Conservation (phyloP, 306 rosid species). For the Hylodesmum podocarpum region DNA sequence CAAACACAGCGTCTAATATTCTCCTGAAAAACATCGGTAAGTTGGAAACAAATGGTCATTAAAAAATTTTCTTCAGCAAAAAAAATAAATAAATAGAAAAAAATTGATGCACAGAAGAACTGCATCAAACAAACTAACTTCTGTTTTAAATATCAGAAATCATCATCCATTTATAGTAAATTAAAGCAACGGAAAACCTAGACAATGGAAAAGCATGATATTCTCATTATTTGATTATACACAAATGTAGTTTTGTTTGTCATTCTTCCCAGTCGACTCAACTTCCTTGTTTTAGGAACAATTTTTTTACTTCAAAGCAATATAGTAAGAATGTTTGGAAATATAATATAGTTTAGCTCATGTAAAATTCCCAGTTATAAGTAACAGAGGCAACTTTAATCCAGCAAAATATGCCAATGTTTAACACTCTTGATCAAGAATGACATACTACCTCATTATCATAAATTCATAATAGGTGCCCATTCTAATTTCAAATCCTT, state of each 20-base stretch:
- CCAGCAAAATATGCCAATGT: neutral
- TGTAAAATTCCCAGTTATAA: neutral
- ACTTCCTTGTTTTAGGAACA: slow-evolving; percentile 3
- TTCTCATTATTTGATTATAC: neutral
- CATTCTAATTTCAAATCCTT: neutral
- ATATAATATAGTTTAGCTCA: neutral
- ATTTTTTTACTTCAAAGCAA: neutral
- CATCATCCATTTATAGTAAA: neutral
- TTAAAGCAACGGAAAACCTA: neutral
- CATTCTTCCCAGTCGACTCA: neutral
- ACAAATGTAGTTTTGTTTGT: neutral
- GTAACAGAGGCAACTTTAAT: neutral
- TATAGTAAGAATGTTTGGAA: neutral
- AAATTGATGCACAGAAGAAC: neutral
- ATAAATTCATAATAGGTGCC: neutral
- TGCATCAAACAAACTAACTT: neutral
- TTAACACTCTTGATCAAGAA: neutral
- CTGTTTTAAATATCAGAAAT: neutral
- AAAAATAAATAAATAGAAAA: neutral
- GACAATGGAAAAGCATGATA: neutral
- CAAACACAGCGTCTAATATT: slow-evolving; percentile 92
- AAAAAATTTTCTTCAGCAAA: neutral
- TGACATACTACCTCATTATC: neutral
- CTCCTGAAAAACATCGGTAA: slow-evolving; percentile 56
- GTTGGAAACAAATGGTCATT: neutral